Percentiles rank a stretch among this genome's conserved stretches.
Conservation (phyloP, 805 yeast species). For the Diddensiella caesifluorescens region DNA sequence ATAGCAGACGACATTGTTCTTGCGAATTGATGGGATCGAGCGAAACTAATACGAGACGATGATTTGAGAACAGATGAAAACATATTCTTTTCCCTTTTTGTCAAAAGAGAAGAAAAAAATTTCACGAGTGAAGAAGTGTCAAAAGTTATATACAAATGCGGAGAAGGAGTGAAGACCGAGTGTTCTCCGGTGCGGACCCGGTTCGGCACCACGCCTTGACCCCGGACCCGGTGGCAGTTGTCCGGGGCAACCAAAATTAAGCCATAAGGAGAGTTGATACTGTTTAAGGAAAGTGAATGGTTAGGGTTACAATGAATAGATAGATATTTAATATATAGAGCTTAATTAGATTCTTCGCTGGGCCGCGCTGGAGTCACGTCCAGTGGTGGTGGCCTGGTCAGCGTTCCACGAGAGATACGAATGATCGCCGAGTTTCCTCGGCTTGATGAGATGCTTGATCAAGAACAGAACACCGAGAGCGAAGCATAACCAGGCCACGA, state of each 20-base stretch:
- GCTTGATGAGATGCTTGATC: constrained; percentile 74
- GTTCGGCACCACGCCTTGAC: too few relatives aligned
- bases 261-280: too few relatives aligned
- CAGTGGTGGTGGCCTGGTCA: constrained; percentile 18
- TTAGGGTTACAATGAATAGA: too few relatives aligned
- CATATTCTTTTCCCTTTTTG: neutral
- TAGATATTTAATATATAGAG: too few relatives aligned
- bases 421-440: constrained; percentile 82
- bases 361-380: constrained; percentile 9
- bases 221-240: too few relatives aligned
- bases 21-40: neutral
- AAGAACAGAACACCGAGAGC: constrained; percentile 70
- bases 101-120: too few relatives aligned
- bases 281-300: too few relatives aligned
- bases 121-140: too few relatives aligned
- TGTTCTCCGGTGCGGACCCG: too few relatives aligned
- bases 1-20: constrained; percentile 22
- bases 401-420: constrained; percentile 50
- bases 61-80: neutral
- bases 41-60: neutral
- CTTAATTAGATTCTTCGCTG: neutral
- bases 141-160: too few relatives aligned
- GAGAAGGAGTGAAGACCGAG: too few relatives aligned
- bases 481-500: constrained; percentile 74
- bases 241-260: too few relatives aligned